Conservation (phyloP, 768 basidiomycete genomes). For the Inosperma sp. region DNA sequence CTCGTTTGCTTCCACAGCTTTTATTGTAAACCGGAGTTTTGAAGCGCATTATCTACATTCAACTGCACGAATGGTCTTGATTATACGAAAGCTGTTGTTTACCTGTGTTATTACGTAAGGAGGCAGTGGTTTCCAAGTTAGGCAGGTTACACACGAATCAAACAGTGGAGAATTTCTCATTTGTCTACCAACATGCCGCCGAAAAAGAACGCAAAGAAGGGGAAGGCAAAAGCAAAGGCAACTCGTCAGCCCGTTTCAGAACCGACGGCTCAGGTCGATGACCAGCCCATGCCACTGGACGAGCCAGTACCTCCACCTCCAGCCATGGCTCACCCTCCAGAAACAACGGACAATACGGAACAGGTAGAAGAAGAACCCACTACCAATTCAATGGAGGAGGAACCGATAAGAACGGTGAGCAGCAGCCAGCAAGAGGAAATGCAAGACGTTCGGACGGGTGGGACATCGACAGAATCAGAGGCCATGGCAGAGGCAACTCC, state of each 20-base stretch:
- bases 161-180: background rate
- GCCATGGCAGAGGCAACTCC: no score
- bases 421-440: no score
- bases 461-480: no score
- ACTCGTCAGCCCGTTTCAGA: background rate
- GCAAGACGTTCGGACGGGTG: no score
- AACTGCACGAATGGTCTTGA: no score
- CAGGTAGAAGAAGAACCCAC: conserved; percentile 18
- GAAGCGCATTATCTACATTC: no score
- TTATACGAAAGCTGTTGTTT: no score
- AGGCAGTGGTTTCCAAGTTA: conserved; percentile 52
- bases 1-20: no score
- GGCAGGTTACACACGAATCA: no score
- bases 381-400: conserved; percentile 18
- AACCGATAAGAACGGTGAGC: no score
- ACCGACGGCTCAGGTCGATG: conserved; percentile 11
- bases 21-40: no score
- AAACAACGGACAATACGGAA: conserved; percentile 16
- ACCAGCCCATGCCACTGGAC: conserved; percentile 20
- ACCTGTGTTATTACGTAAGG: conserved; percentile 66
- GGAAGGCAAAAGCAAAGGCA: background rate
- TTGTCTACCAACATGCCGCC: conserved; percentile 1
- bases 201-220: conserved; percentile 7
- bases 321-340: conserved; percentile 10
- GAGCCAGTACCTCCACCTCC: conserved; percentile 21